A percentile compares a stretch with the other conserved stretches of the same genome.
These are phyloP conservation scores for Fraxinus platypoda DNA, from an alignment of 305 asterid genomes.

Conservation along the genomic window DNA sequence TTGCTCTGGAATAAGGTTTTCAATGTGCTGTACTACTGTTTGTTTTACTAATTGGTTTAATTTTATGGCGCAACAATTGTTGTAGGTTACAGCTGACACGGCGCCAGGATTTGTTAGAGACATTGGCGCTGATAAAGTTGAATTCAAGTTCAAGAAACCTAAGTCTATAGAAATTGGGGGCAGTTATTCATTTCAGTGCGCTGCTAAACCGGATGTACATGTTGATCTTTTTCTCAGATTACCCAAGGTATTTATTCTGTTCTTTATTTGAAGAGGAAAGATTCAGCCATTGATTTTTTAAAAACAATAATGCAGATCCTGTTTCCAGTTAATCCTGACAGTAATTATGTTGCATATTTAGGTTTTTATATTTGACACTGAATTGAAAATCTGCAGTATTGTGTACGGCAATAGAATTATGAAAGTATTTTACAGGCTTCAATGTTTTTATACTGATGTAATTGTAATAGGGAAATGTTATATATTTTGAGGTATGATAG, in stretches of 20 bases:
- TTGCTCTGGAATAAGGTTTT: not conserved
- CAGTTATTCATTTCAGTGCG: conserved; percentile 71
- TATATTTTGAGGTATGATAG: not conserved
- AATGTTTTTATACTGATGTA: not conserved
- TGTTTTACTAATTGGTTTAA: not conserved
- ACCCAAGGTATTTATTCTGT: conserved; percentile 65
- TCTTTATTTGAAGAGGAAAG: not conserved
- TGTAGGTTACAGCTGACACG: conserved; percentile 69
- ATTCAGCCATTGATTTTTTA: not conserved
- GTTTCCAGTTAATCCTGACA: not conserved
- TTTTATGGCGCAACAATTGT: conserved; percentile 14
- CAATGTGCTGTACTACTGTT: not conserved
- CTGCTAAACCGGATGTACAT: conserved; percentile 67
- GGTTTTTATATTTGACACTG: not conserved
- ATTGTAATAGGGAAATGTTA: not conserved
- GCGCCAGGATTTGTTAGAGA: conserved; percentile 84
- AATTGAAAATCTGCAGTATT: not conserved
- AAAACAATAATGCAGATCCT: too few species aligned
- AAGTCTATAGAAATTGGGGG: conserved; percentile 67
- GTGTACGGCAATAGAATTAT: not conserved
- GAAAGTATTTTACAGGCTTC: not conserved
- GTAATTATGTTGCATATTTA: not conserved
- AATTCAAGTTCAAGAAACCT: conserved; percentile 79
- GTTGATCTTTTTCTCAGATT: conserved; percentile 73
- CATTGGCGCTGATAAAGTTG: conserved; percentile 85